phyloP scores from a whole-genome alignment of 345 rosid species.

The Mangifera indica region DNA sequence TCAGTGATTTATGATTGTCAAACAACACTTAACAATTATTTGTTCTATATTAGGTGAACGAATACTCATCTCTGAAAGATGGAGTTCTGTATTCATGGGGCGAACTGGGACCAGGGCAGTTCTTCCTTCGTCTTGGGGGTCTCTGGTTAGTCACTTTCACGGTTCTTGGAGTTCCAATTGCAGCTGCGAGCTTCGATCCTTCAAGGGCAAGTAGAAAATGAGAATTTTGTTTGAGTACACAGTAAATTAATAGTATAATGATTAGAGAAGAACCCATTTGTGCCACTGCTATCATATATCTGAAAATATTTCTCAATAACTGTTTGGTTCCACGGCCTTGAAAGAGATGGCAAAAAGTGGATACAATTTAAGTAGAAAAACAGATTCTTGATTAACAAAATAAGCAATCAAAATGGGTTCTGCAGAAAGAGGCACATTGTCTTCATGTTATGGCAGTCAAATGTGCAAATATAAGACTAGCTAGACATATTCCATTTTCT shows the following conservation, averaged over 20 bases:
- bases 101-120: constrained; percentile 59
- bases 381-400: background rate
- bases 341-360: background rate
- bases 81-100: constrained; percentile 88
- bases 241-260: background rate
- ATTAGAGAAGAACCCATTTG: background rate
- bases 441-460: background rate
- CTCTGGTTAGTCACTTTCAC: constrained; percentile 81
- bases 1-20: background rate
- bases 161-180: constrained; percentile 81
- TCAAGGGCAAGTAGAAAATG: constrained; percentile 50
- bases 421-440: too few relatives aligned
- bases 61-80: constrained; percentile 81
- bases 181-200: constrained; percentile 97
- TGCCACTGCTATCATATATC: background rate
- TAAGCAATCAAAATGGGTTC: background rate
- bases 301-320: background rate
- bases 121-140: constrained; percentile 82
- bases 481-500: background rate
- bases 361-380: background rate
- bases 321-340: background rate
- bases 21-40: constrained; percentile 15
- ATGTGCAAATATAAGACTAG: background rate
- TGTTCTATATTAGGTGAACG: constrained; percentile 62
- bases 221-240: background rate